Evolutionary conservation across 371 early-diverging fungal genomes (phyloP).

Genomic region (Coemansia sp.): DNA sequence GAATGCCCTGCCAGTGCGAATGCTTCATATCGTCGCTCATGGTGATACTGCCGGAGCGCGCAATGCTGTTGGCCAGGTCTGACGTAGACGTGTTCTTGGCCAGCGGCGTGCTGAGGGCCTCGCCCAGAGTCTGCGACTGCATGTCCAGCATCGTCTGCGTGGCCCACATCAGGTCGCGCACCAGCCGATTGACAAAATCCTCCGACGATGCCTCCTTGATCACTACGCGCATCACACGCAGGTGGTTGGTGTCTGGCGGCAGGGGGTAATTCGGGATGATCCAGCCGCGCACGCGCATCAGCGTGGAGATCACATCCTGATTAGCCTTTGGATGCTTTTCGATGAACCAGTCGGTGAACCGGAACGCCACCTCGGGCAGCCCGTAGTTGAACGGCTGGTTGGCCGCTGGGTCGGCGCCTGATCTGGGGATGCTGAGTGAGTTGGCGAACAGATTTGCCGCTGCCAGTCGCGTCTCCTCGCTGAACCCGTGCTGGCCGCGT

Average conservation of each 20-base stretch:
- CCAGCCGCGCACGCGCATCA: constrained; percentile 59
- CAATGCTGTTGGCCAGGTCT: constrained; percentile 27
- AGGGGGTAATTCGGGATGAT: constrained; percentile 55
- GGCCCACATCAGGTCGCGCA: constrained; percentile 54
- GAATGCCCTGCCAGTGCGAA: constrained; percentile 30
- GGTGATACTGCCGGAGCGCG: neutral
- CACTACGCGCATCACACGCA: constrained; percentile 55
- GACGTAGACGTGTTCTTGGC: constrained; percentile 18
- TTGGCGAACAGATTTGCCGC: constrained; percentile 26
- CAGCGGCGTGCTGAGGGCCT: constrained; percentile 33
- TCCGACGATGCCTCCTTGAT: constrained; percentile 54
- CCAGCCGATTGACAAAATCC: constrained; percentile 52
- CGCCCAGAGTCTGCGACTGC: constrained; percentile 25
- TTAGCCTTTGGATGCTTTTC: constrained; percentile 48
- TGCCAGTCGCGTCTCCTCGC: constrained; percentile 27
- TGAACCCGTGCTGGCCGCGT: constrained; percentile 44
- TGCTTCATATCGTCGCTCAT: constrained; percentile 14
- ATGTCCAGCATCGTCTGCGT: constrained; percentile 45
- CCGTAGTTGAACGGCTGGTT: constrained; percentile 52
- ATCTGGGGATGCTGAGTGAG: neutral
- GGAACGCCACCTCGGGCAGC: constrained; percentile 69
- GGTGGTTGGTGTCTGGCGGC: constrained; percentile 40
- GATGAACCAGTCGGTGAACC: constrained; percentile 57
- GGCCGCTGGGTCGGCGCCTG: constrained; percentile 23
- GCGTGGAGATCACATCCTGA: constrained; percentile 52